phyloP scores from a whole-genome alignment of 768 basidiomycete species.

The Lactarius quietus region DNA sequence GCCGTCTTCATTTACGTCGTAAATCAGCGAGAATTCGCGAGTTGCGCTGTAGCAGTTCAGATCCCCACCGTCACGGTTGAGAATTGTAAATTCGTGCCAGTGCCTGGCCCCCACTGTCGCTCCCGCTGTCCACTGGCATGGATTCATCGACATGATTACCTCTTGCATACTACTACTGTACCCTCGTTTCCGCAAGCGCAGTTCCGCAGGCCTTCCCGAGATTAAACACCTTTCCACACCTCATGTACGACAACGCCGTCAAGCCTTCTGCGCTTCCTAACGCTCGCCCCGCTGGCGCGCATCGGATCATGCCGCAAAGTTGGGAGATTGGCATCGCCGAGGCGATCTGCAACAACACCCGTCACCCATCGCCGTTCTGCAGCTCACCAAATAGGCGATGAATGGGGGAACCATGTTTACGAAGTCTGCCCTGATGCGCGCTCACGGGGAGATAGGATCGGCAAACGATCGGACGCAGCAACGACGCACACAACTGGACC shows the following conservation, averaged over 20 bases:
- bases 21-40: neutral
- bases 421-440: constrained; percentile 47
- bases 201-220: neutral
- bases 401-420: constrained; percentile 64
- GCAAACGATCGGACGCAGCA: neutral
- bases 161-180: no score
- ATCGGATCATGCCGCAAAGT: constrained; percentile 32
- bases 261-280: constrained; percentile 26
- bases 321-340: constrained; percentile 62
- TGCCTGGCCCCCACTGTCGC: no score
- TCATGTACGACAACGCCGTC: constrained; percentile 30
- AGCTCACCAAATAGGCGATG: constrained; percentile 61
- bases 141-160: no score
- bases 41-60: no score
- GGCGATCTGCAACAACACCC: constrained; percentile 44
- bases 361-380: constrained; percentile 36
- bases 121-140: no score
- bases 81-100: no score
- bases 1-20: neutral
- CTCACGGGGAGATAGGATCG: neutral
- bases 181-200: neutral
- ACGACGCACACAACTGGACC: constrained; percentile 47
- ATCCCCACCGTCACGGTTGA: no score
- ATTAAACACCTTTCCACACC: constrained; percentile 3
- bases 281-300: neutral